Evolutionary conservation across 768 basidiomycete species (phyloP), one percentile per base, ranked within the genome.

Genomic region (Wakefieldia striispora): DNA sequence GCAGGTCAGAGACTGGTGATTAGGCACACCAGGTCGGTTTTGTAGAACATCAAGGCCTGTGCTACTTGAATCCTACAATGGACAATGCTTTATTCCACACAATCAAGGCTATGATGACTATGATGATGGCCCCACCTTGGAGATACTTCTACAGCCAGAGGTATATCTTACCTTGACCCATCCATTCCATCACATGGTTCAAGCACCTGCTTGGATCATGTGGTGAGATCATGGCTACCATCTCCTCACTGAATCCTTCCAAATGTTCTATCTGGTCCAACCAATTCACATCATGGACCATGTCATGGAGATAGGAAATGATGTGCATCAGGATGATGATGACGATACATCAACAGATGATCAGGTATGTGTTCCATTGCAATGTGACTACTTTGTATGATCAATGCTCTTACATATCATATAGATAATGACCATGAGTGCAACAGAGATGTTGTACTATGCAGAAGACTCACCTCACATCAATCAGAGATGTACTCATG

Each of bases 151-250:
- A n/a, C n/a, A n/a, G n/a, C n/a, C n/a, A n/a, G n/a, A n/a, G n/a
- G n/a, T n/a, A n/a, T n/a, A n/a, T n/a, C n/a, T n/a, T n/a, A n/a
- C n/a, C n/a, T n/a, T n/a, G n/a, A 54, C 45, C 5, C 3, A 29
- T 14, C 37, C 45, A 4, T 44, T 39, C 10, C 3, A 43, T 2
- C 20, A 40, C 0, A 54, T 54, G 45, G 6, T 11, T 3, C 29
- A 39, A 6, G 33, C 31, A 0, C 14, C 53, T 13, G 26, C 45
- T 2, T 53, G 50, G 54, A 41, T 36, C 12, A 55, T 55, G 51
- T 54, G 53, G 41, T 7, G 21, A 2, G 49, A 54, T 10, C 45
- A 54, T 51, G 53, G 50, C 4, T 54, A 46, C 35, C 26, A 19
- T 4, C 6, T 54, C 2, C 53, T 54, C 2, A 14, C 24, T 1